Base-by-base conservation (phyloP, 2,329 filamentous ascomycete genomes). In the Cercospora sp. region DNA sequence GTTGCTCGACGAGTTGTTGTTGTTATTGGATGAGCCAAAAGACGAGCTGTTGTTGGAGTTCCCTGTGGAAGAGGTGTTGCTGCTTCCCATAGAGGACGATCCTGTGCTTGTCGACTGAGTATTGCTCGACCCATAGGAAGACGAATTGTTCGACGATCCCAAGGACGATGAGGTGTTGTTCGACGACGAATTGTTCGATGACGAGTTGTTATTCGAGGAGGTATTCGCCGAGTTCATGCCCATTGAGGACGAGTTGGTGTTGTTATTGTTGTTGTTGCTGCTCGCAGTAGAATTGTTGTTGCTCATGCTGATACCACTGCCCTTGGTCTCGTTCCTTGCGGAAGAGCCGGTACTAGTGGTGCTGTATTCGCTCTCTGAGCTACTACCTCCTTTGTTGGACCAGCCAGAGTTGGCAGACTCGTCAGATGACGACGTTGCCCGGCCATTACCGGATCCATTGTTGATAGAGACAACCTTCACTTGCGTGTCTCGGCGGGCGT, bases 391-490 rank as follows among this genome's bases (percentile, higher is more conserved):
- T 60, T 70, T 67, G 61, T 70, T 67, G 40, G 66, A 67, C 66
- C 66, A 70, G 60, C 66, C 66, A 58, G 68, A 70, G 34, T 65
- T 66, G 40, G 63, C 49, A 24, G 68, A 68, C 60, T 68, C 66
- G 40, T 68, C 66, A 62, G 66, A 68, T 61, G 66, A 68, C 59
- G 66, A 68, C 45, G 66, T 63, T 10, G 62, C 32, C 13, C 66
- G 66, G 45, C 64, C 64, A 57, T 61, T 61, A 37, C 62, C 62
- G 13, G 30, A 53, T 21, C 63, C 59, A 40, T 65, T 70, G 53
- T 67, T 67, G 63, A 70, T 68, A 30, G 68, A 70, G 40, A 70
- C 68, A 55, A 65, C 60, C 57, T 70, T 66, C 21, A 66, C 68
- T 66, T 66, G 61, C 13, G 64, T 65, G 61, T 65, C 66, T 26